A percentile compares a stretch with the other conserved stretches of the same genome.
These are phyloP conservation scores for Solanum medicagineum DNA, from an alignment of 257 asterid genomes.

Conservation along the genomic window DNA sequence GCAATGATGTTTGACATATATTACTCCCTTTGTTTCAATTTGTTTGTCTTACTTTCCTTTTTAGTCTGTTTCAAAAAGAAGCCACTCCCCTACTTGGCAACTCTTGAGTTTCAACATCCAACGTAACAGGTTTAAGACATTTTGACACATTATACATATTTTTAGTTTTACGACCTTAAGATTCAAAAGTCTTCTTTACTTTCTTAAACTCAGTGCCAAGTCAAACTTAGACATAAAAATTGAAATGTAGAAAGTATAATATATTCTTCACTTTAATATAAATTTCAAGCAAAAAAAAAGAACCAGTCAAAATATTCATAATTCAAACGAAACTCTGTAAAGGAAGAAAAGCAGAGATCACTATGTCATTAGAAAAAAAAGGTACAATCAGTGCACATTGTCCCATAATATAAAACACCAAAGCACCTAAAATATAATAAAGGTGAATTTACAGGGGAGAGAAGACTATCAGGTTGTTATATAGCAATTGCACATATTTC, in stretches of 20 bases:
- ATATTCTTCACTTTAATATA: not conserved
- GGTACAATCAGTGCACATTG: not conserved
- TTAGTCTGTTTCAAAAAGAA: not conserved
- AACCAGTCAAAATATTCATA: not conserved
- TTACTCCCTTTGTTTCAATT: not conserved
- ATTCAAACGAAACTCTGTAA: not conserved
- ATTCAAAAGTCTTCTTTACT: too few species aligned
- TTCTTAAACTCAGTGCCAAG: too few species aligned
- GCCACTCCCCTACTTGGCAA: not conserved
- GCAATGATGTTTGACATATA: not conserved
- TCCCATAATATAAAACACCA: not conserved
- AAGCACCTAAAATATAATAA: not conserved
- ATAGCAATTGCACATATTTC: not conserved
- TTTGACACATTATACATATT: not conserved
- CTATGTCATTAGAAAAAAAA: not conserved
- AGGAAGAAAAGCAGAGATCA: not conserved
- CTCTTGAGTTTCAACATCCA: not conserved
- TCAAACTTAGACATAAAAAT: too few species aligned
- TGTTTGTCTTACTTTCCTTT: not conserved
- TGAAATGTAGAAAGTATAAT: too few species aligned
- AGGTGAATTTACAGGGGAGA: not conserved
- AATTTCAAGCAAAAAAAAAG: not conserved
- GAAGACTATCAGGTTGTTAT: not conserved
- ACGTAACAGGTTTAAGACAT: not conserved
- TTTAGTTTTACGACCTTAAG: not conserved